Conservation (phyloP, 352 stramenopile species). For the Phytophthora cactorum region DNA sequence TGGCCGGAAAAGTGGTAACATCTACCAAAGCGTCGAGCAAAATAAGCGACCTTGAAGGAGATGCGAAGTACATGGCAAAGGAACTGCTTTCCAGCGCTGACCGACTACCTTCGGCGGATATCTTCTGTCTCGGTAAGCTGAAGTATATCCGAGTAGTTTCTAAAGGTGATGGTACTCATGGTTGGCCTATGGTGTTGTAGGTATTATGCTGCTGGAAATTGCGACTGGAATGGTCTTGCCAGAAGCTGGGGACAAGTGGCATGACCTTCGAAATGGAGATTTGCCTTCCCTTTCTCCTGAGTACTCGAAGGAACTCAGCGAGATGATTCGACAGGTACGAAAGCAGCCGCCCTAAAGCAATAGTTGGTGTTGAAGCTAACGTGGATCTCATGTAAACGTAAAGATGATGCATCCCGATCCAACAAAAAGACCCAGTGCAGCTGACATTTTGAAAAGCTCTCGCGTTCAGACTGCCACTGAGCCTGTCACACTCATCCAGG, state of each 20-base stretch:
- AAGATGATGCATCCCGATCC: conserved; percentile 76
- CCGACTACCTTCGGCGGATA: conserved; percentile 84
- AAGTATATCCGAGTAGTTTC: background rate
- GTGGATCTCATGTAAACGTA: background rate
- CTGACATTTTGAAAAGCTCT: conserved; percentile 41
- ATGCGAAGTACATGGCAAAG: conserved; percentile 92
- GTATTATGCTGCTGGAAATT: conserved; percentile 75
- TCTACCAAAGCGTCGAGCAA: conserved; percentile 26
- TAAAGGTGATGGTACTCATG: conserved; percentile 1
- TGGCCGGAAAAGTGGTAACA: conserved; percentile 69
- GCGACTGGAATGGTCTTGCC: conserved; percentile 49
- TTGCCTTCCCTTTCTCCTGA: conserved; percentile 49
- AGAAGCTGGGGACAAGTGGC: conserved; percentile 65
- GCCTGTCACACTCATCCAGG: conserved; percentile 28
- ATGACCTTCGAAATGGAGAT: conserved; percentile 59
- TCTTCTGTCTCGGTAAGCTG: conserved; percentile 94
- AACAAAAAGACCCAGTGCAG: conserved; percentile 45
- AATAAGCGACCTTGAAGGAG: conserved; percentile 90
- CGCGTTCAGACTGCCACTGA: conserved; percentile 21
- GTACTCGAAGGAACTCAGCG: conserved; percentile 54
- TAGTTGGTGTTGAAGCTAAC: background rate
- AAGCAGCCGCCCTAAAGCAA: background rate
- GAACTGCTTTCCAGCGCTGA: conserved; percentile 84
- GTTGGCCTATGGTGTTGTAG: conserved; percentile 27
- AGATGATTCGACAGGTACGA: conserved; percentile 54